Evolutionary conservation across 2,329 filamentous ascomycete species (phyloP).

Genomic region (Phoma herbarum): DNA sequence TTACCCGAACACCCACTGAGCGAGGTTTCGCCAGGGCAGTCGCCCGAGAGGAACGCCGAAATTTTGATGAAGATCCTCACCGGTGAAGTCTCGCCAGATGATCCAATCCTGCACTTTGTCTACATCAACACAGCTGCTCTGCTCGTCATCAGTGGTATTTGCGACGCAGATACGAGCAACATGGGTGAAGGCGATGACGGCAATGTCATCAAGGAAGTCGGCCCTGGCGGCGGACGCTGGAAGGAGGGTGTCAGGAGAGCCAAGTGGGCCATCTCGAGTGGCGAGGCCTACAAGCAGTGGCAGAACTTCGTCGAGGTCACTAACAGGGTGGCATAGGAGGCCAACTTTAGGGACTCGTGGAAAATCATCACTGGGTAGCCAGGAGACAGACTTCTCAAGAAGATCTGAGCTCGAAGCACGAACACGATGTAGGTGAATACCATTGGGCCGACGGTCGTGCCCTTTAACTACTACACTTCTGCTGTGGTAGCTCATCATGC

Average conservation of each 20-base stretch:
- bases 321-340: constrained; percentile 57
- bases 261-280: constrained; percentile 86
- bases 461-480: constrained; percentile 9
- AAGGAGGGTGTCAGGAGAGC: constrained; percentile 92
- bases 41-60: constrained; percentile 84
- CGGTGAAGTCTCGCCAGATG: constrained; percentile 75
- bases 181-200: constrained; percentile 86
- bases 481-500: constrained; percentile 21
- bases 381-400: too few species aligned
- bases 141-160: constrained; percentile 84
- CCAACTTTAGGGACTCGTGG: background rate
- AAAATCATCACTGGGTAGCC: background rate
- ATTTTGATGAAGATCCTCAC: constrained; percentile 81
- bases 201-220: constrained; percentile 79
- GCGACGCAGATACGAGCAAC: constrained; percentile 80
- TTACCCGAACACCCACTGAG: constrained; percentile 75
- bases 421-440: too few species aligned
- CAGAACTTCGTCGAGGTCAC: constrained; percentile 83
- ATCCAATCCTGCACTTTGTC: constrained; percentile 92
- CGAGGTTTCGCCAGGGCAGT: constrained; percentile 83
- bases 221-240: constrained; percentile 88
- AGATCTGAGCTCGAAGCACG: too few species aligned
- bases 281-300: constrained; percentile 85
- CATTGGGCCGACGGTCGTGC: background rate
- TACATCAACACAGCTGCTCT: constrained; percentile 92